Evolutionary conservation across 441 rosid species (phyloP), one percentile per base, ranked within the genome.

Genomic region (Gossypium lobatum): DNA sequence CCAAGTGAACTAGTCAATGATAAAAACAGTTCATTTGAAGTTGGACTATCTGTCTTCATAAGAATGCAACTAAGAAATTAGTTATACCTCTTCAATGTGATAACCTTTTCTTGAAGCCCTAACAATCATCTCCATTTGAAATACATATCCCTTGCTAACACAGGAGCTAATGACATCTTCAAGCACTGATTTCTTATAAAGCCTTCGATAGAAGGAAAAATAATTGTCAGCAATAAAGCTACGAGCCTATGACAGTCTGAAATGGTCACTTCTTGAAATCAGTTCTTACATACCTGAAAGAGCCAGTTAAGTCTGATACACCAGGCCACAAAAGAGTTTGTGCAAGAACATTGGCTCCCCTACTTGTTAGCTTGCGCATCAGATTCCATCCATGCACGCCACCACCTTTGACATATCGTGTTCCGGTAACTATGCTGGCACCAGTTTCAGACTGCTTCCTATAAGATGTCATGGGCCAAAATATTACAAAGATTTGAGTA

Each of bases 81-180:
- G 54, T 25, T 64, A 18, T 73, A 73, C 76, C 99, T 95, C 98
- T 84, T 93, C 98, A 71, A 93, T 90, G 75, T 80, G 93, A 84
- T 85, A 91, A 74, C 96, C 89, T 79, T 89, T 90, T 74, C 98
- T 89, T 31, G 96, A 84, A 42, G 98, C 99, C 66, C 98, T 95
- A 39, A 95, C 99, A 65, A 95, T 93, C 95, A 95, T 95, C 87
- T 95, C 99, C 97, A 95, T 95, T 81, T 95, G 99, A 80, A 95
- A 95, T 68, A 95, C 98, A 70, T 93, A 93, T 31, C 98, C 93
- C 78, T 93, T 95, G 74, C 98, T 93, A 58, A 93, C 97, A 64
- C 91, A 86, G 48, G 97, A 87, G 72, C 85, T 82, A 67, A 95
- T 91, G 57, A 93, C 80, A 60, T 89, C 96, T 85, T 95, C 94